A percentile compares a stretch with the other conserved stretches of the same genome.
Conservation (phyloP, 345 rosid species). For the Fremontodendron californicum region DNA sequence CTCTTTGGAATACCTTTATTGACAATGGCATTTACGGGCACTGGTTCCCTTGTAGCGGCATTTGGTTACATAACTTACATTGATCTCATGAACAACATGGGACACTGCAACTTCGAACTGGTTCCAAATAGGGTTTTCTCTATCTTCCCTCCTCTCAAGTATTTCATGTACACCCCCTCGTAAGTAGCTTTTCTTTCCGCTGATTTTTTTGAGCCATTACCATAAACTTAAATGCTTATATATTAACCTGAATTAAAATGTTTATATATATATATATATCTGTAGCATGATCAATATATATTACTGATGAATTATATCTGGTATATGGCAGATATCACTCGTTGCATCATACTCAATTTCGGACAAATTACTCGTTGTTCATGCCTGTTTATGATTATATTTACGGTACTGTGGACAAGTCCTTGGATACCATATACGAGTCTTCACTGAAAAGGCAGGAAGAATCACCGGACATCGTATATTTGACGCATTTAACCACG, state of each 20-base stretch:
- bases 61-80: conserved; percentile 32
- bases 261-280: too few relatives aligned
- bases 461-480: conserved; percentile 29
- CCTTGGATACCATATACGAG: conserved; percentile 19
- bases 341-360: conserved; percentile 42
- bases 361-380: conserved; percentile 42
- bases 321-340: conserved; percentile 39
- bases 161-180: conserved; percentile 57
- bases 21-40: conserved; percentile 7
- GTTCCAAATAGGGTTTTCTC: conserved; percentile 40
- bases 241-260: too few relatives aligned
- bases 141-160: too few relatives aligned
- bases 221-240: background rate
- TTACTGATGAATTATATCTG: too few relatives aligned
- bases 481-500: conserved; percentile 39
- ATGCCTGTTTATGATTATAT: conserved; percentile 49
- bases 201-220: too few relatives aligned
- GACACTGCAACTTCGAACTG: conserved; percentile 62
- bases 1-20: conserved; percentile 38
- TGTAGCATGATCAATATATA: too few relatives aligned
- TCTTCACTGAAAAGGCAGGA: conserved; percentile 18
- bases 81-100: conserved; percentile 51
- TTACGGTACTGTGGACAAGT: conserved; percentile 31
- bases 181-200: conserved; percentile 27
- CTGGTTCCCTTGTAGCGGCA: conserved; percentile 13